A percentile compares a stretch with the other conserved stretches of the same genome.
Evolutionary conservation across 1,139 yeast species (phyloP).

Genomic region (Casaregolazyma suthepensis): DNA sequence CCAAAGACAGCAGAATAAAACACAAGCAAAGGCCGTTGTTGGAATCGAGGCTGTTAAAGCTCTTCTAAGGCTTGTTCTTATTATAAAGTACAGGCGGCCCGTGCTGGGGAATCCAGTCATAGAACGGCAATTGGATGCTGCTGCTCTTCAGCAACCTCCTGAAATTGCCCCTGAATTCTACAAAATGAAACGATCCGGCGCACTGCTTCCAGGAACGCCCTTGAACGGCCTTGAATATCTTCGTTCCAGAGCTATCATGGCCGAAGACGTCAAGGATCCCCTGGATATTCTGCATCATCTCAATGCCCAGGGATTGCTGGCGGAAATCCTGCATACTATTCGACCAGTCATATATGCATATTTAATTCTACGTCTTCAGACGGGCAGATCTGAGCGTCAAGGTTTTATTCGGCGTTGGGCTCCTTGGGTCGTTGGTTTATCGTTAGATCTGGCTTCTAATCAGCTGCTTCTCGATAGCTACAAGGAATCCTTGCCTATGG

Average conservation of each 20-base stretch:
- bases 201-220: slow-evolving; percentile 25
- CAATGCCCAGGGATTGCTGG: slow-evolving; percentile 23
- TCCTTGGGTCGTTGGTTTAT: slow-evolving; percentile 38
- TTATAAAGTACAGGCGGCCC: slow-evolving; percentile 28
- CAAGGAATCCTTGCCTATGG: slow-evolving; percentile 24
- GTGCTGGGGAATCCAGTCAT: slow-evolving; percentile 32
- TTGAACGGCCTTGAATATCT: slow-evolving; percentile 26
- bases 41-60: slow-evolving; percentile 34
- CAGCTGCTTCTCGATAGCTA: slow-evolving; percentile 21
- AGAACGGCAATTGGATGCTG: slow-evolving; percentile 33
- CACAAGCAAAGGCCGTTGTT: slow-evolving; percentile 30
- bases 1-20: neutral
- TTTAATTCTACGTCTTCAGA: slow-evolving; percentile 23
- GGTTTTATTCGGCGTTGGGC: slow-evolving; percentile 32
- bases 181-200: slow-evolving; percentile 31
- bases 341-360: slow-evolving; percentile 31
- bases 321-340: slow-evolving; percentile 33
- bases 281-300: slow-evolving; percentile 29
- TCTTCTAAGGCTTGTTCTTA: slow-evolving; percentile 29
- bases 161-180: neutral
- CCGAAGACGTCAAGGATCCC: slow-evolving; percentile 34
- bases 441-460: slow-evolving; percentile 32
- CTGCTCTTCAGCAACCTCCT: slow-evolving; percentile 3
- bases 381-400: slow-evolving; percentile 36
- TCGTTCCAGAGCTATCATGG: slow-evolving; percentile 25